These are phyloP conservation scores for Pichia cactophila DNA, from an alignment of 1,139 yeast genomes.

Conservation along the genomic window DNA sequence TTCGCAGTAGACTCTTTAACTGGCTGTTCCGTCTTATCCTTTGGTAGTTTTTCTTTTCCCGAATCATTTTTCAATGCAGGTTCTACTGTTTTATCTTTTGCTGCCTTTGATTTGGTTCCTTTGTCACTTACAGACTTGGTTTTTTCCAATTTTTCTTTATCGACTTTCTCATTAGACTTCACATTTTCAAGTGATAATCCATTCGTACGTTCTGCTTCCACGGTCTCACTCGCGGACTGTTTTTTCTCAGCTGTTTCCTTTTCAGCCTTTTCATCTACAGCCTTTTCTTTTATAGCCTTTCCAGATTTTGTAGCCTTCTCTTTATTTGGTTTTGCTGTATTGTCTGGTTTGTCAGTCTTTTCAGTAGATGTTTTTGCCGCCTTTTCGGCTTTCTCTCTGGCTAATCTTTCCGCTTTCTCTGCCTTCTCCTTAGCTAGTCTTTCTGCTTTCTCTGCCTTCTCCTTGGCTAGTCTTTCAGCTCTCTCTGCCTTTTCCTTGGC, in stretches of 20 bases:
- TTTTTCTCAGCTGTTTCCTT: background rate
- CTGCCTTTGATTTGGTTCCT: slow-evolving; percentile 2
- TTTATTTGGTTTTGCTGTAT: background rate
- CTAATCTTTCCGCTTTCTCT: slow-evolving; percentile 10
- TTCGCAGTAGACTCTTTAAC: slow-evolving; percentile 17
- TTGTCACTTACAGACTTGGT: slow-evolving; percentile 3
- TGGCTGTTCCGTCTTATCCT: slow-evolving; percentile 4
- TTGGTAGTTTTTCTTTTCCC: background rate
- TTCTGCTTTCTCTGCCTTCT: background rate
- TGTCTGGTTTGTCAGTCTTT: background rate
- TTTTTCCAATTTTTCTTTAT: slow-evolving; percentile 13
- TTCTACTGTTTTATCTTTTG: slow-evolving; percentile 2
- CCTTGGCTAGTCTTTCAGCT: background rate
- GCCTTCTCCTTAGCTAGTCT: slow-evolving; percentile 1
- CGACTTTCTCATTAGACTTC: slow-evolving; percentile 11
- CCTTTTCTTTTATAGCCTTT: background rate
- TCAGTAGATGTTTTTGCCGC: background rate
- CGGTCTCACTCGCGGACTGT: background rate
- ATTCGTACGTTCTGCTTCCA: background rate
- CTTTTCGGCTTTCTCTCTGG: background rate
- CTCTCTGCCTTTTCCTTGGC: background rate
- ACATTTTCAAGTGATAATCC: slow-evolving; percentile 1
- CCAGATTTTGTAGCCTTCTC: slow-evolving; percentile 10
- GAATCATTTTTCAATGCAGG: slow-evolving; percentile 3
- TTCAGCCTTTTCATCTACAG: background rate